These are phyloP conservation scores for Pichia pseudocactophila DNA, from an alignment of 805 yeast genomes.

Conservation along the genomic window DNA sequence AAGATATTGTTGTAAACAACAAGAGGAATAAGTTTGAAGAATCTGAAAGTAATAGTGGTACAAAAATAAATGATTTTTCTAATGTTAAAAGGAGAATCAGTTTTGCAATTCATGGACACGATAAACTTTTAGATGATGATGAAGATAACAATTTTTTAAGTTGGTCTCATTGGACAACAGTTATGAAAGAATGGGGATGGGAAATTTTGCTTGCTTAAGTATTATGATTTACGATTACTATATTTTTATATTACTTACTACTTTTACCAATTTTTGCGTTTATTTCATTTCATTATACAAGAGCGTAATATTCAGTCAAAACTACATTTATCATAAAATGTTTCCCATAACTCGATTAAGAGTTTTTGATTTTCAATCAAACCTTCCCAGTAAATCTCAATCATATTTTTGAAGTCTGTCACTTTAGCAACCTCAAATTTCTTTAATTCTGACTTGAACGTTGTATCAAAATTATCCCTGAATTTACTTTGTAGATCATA, in stretches of 20 bases:
- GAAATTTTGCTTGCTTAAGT: constrained; percentile 50
- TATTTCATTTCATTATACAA: not conserved
- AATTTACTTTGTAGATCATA: constrained; percentile 45
- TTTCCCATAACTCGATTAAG: constrained; percentile 79
- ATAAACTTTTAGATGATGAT: constrained; percentile 26
- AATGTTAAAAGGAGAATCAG: constrained; percentile 20
- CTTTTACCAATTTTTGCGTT: not conserved
- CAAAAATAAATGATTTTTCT: constrained; percentile 12
- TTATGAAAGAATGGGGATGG: constrained; percentile 74
- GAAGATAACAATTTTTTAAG: constrained; percentile 35
- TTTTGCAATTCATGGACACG: constrained; percentile 35
- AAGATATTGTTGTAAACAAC: constrained; percentile 31
- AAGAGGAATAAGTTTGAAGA: no score
- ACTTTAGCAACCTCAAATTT: constrained; percentile 68
- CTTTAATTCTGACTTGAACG: constrained; percentile 59
- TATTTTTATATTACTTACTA: no score
- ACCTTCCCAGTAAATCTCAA: constrained; percentile 85
- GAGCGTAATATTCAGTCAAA: constrained; percentile 15
- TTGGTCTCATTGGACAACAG: constrained; percentile 56
- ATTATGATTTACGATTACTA: no score
- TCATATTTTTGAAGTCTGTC: constrained; percentile 77
- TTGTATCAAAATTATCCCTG: constrained; percentile 55
- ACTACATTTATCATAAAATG: constrained; percentile 57
- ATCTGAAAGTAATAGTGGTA: constrained; percentile 17
- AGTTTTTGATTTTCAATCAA: constrained; percentile 91